Base-by-base conservation (phyloP, 2,329 filamentous ascomycete species). In the Monosporascus sp. region DNA sequence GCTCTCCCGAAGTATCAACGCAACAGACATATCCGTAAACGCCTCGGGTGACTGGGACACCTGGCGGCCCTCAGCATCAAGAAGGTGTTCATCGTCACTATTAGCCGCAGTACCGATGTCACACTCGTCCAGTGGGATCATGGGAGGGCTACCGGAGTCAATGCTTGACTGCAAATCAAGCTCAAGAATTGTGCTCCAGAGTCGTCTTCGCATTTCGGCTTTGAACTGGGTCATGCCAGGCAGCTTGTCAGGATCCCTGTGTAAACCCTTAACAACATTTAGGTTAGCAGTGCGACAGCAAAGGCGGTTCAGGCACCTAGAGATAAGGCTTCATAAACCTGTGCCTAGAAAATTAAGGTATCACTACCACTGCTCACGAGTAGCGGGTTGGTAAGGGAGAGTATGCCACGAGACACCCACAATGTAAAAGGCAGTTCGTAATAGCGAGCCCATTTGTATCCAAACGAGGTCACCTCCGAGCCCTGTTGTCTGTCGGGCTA, bases 171-270 rank as follows among this genome's bases (percentile, higher is more conserved):
- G 77, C 14, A 83, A 52, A n/a, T 76, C 75, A 2, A 84, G 64
- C 60, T 84, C 80, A 5, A 83, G 53, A 11, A 82, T 73, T 0
- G 79, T 80, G 7, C 76, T 74, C 82, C 81, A 85, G 1, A 85
- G 61, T 3, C 81, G 71, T 4, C 81, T 70, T 2, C 81, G 73
- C 64, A 84, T 74, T 64, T 85, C 82, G 1, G 74, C 71, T 20
- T 74, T 70, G 37, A 78, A 73, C 1, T 68, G 60, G 2, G 76
- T 72, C 71, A 80, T 77, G 20, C 72, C 70, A 7, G 72, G 70
- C 4, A 83, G 72, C 53, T 74, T 68, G 31, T 68, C 71, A 0
- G 82, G 81, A 52, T 85, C 82, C 1, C 79, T 74, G 61, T 85
- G 80, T 6, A 84, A 69, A 3, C 82, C 81, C 73, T 46, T 46